Evolutionary conservation across 2,329 filamentous ascomycete species (phyloP), one percentile per base, ranked within the genome.

Genomic region (Penicillium sp.): DNA sequence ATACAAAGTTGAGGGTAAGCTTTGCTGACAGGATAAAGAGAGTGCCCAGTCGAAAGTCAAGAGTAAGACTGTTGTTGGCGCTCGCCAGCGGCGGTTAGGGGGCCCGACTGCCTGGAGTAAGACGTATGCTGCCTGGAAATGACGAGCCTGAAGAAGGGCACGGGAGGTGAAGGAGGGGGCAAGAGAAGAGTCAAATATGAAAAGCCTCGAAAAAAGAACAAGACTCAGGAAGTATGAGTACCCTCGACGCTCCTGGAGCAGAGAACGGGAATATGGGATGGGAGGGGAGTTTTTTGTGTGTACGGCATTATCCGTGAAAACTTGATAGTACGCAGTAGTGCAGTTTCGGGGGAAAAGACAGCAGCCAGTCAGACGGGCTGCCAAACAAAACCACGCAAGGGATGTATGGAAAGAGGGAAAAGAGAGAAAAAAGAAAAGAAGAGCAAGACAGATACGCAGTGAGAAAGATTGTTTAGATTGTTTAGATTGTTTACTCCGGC

Each of bases 271-370:
- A 48, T 5, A 11, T 21, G 30, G 47, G 4, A 14, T 38, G 24
- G 18, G 28, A 47, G 51, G 28, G 42, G 42, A 16, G 12, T 46
- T 43, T 53, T n/a, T 33, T 14, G 3, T 24, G 50, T 52, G 26
- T 20, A 45, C 49, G 40, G 50, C 23, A 26, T 30, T 14, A 16
- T 33, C 50, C 20, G 38, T 45, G 8, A 45, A 42, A 52, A 45
- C 42, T 33, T 45, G 49, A 45, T 45, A 52, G 24, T 43, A 46
- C 40, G 28, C 50, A 52, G 51, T 53, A 47, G 42, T 53, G 51
- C 51, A 24, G 51, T 53, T 53, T 47, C 42, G 42, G 42, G 40
- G 14, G 12, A 7, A 30, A 35, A 42, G 20, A 23, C 14, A 33
- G 9, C 33, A 26, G 20, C 40, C 40, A 43, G 40, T 43, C 18